Evolutionary conservation across 2,329 filamentous ascomycete genomes (phyloP), one percentile per base, ranked within the genome.

Genomic region (Colletotrichum sp.): DNA sequence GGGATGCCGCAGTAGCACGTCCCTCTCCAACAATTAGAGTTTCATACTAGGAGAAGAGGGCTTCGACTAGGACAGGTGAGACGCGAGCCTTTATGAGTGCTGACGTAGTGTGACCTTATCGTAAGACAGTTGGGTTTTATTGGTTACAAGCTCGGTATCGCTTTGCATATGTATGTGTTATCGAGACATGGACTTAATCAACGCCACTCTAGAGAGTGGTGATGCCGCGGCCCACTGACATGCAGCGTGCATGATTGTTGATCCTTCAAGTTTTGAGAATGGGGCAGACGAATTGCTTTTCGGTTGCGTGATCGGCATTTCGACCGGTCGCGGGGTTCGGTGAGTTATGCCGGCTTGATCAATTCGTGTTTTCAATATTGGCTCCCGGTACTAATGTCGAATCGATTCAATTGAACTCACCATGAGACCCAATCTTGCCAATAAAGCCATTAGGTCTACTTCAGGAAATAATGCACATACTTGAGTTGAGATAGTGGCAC

Each of bases 1-100:
- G 38, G 28, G 60, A 63, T 48, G 61, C 32, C 32, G 38, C 61
- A 63, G 72, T 75, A 21, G 63, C 68, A 75, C 72, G 72, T 75
- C 52, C 68, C 32, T 38, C 24, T 34, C 43, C 32, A 48, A 71
- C 36, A n/a, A 67, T 61, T 72, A 75, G 12, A 67, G 68, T 75
- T 72, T 60, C 34, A 65, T 38, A 15, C 55, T 64, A 67, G 32
- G 18, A 34, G 58, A 57, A 52, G 43, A n/a, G 30, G 58, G 36
- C n/a, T 24, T 70, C 30, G 57, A 64, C 66, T 64, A n/a, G 71
- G 30, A 61, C 36, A 32, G 52, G 13, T 55, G 18, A 55, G 61
- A 55, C 38, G 34, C 26, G 32, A 32, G 34, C 26, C 60, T 16
- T 67, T 34, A 24, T 36, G 55, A 21, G 15, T 26, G 34, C n/a